Conservation (phyloP, 2,329 filamentous ascomycete genomes). For the Cytospora mali region DNA sequence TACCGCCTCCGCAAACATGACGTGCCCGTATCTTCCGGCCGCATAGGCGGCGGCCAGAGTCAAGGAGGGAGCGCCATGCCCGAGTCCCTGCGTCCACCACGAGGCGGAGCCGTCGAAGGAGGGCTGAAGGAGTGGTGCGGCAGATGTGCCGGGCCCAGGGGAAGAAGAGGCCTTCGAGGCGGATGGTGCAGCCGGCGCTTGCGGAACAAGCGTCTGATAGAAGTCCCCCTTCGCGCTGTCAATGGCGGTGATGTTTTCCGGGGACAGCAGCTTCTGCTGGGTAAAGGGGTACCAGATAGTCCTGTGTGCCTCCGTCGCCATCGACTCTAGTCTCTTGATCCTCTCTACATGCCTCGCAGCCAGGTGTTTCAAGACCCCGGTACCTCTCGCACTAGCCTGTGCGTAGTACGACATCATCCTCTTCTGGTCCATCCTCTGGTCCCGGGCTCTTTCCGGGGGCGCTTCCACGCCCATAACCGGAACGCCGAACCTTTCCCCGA, state of each 20-base stretch:
- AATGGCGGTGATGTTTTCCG: slow-evolving; percentile 69
- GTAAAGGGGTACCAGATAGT: slow-evolving; percentile 88
- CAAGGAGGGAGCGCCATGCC: slow-evolving; percentile 73
- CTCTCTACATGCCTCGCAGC: slow-evolving; percentile 56
- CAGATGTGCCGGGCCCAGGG: slow-evolving; percentile 8
- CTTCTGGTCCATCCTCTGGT: slow-evolving; percentile 51
- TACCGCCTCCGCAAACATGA: slow-evolving; percentile 81
- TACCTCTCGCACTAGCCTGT: not conserved
- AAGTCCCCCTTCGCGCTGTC: slow-evolving; percentile 80
- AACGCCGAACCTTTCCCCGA: slow-evolving; percentile 51
- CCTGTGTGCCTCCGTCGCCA: slow-evolving; percentile 62
- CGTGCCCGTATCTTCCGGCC: slow-evolving; percentile 81
- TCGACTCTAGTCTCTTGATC: slow-evolving; percentile 59
- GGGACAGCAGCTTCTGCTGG: slow-evolving; percentile 67
- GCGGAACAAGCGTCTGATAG: slow-evolving; percentile 62
- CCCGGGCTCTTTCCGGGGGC: slow-evolving; percentile 55
- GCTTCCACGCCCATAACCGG: slow-evolving; percentile 58
- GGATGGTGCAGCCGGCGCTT: not conserved
- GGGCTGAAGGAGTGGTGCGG: slow-evolving; percentile 49
- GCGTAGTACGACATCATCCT: slow-evolving; percentile 68
- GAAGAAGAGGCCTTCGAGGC: slow-evolving; percentile 43
- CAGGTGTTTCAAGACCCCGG: slow-evolving; percentile 51
- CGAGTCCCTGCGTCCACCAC: slow-evolving; percentile 89
- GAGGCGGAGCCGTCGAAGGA: slow-evolving; percentile 84
- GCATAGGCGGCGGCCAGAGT: slow-evolving; percentile 78